phyloP scores from a whole-genome alignment of 2,329 filamentous ascomycete species.

The Ascochyta rabiei region DNA sequence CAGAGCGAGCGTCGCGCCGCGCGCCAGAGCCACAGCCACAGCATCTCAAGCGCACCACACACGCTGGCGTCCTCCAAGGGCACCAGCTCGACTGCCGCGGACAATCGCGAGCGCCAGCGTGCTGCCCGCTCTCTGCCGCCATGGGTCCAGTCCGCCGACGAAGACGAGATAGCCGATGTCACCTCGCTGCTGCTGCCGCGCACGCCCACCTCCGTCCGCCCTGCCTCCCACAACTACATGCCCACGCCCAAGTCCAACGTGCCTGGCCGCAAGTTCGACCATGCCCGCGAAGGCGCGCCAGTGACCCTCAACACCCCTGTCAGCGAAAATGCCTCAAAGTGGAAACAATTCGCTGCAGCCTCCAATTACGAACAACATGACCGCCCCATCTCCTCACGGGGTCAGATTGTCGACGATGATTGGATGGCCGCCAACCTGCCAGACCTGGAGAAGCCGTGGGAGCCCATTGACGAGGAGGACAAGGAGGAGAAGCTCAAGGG shows the following conservation, averaged over 20 bases:
- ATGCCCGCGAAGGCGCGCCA: conserved; percentile 46
- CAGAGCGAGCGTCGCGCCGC: conserved; percentile 31
- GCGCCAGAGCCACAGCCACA: conserved; percentile 43
- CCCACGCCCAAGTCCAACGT: conserved; percentile 48
- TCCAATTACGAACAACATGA: conserved; percentile 35
- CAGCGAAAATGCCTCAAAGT: conserved; percentile 46
- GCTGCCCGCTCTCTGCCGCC: conserved; percentile 45
- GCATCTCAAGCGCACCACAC: conserved; percentile 44
- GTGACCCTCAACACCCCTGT: conserved; percentile 45
- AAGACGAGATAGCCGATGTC: conserved; percentile 42
- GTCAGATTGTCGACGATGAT: conserved; percentile 48
- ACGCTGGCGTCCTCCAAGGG: conserved; percentile 45
- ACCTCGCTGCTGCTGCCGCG: conserved; percentile 43
- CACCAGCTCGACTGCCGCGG: conserved; percentile 34
- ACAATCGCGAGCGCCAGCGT: conserved; percentile 43
- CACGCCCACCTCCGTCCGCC: conserved; percentile 41
- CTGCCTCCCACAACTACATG: conserved; percentile 47
- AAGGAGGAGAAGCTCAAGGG: conserved; percentile 55
- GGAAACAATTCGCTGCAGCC: conserved; percentile 47
- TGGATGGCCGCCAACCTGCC: conserved; percentile 59
- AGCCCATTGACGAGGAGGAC: conserved; percentile 60
- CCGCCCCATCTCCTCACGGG: conserved; percentile 37
- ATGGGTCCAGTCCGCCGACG: conserved; percentile 48
- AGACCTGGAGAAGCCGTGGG: conserved; percentile 57
- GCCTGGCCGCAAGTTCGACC: conserved; percentile 48